Percentiles rank a stretch among this genome's conserved stretches.
phyloP scores from a whole-genome alignment of 495 filamentous ascomycete species.

The Copromyces sp. region DNA sequence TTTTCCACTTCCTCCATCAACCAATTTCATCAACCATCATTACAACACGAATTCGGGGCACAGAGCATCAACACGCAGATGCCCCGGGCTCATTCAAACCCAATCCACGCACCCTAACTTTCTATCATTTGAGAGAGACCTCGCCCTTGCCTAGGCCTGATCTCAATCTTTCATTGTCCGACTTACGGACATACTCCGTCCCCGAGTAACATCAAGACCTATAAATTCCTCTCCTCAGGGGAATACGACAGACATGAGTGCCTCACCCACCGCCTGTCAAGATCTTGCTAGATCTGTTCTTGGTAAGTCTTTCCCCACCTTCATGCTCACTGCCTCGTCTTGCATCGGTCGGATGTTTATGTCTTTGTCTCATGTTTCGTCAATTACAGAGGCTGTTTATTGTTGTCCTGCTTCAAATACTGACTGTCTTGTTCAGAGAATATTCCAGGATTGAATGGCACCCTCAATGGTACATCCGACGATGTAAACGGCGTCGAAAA shows the following conservation, averaged over 20 bases:
- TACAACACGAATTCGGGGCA: not conserved
- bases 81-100: not conserved
- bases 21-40: not conserved
- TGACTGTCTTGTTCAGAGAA: not conserved
- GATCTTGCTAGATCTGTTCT: not conserved
- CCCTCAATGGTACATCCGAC: not conserved
- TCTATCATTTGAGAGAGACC: not conserved
- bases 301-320: not conserved
- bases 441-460: not conserved
- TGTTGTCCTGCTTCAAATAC: not conserved
- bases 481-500: not conserved
- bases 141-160: not conserved
- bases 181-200: not conserved
- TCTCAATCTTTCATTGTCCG: not conserved
- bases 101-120: not conserved
- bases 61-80: not conserved
- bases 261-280: not conserved
- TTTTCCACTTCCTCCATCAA: not conserved
- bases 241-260: not conserved
- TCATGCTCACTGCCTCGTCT: not conserved
- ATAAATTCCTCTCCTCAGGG: not conserved
- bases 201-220: not conserved
- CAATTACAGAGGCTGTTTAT: not conserved
- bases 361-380: not conserved
- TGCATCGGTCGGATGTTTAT: not conserved